phyloP scores from a whole-genome alignment of 108 stramenopile species.

The Skeletonema costatum region DNA sequence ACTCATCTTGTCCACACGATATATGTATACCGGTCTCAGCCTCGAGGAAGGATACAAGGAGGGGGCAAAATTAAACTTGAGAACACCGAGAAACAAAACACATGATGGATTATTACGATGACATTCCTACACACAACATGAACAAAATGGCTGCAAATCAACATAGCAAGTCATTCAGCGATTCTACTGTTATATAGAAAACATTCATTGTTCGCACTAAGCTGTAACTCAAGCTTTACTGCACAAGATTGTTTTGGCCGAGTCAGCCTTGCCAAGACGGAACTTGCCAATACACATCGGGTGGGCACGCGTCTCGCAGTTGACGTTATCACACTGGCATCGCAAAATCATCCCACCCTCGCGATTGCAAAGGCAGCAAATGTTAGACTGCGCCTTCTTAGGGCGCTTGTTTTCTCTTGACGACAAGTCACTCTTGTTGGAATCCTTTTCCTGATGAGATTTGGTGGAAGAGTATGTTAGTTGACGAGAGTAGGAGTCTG shows the following conservation, averaged over 20 bases:
- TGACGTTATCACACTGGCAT: slow-evolving; percentile 21
- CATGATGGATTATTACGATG: not conserved
- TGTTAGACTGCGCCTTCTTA: slow-evolving; percentile 4
- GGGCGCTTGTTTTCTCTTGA: not conserved
- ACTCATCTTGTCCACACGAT: too few relatives aligned
- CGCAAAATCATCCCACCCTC: slow-evolving; percentile 30
- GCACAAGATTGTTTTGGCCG: slow-evolving; percentile 19
- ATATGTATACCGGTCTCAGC: too few relatives aligned
- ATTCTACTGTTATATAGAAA: too few relatives aligned
- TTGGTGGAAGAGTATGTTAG: slow-evolving; percentile 21
- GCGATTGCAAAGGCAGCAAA: slow-evolving; percentile 19
- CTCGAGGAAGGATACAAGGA: too few relatives aligned
- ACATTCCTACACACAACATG: not conserved
- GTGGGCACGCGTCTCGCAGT: slow-evolving; percentile 16
- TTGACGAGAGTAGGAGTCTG: slow-evolving; percentile 14
- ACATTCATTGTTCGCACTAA: not conserved
- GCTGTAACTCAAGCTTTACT: not conserved
- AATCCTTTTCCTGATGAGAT: slow-evolving; percentile 2
- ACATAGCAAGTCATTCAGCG: not conserved
- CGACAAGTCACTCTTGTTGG: not conserved
- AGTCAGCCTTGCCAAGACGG: slow-evolving; percentile 11
- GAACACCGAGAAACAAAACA: too few relatives aligned
- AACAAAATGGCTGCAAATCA: not conserved
- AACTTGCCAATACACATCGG: slow-evolving; percentile 30
- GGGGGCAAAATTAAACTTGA: too few relatives aligned